Conservation (phyloP, 2,329 filamentous ascomycete genomes). For the Ophiostoma montium region DNA sequence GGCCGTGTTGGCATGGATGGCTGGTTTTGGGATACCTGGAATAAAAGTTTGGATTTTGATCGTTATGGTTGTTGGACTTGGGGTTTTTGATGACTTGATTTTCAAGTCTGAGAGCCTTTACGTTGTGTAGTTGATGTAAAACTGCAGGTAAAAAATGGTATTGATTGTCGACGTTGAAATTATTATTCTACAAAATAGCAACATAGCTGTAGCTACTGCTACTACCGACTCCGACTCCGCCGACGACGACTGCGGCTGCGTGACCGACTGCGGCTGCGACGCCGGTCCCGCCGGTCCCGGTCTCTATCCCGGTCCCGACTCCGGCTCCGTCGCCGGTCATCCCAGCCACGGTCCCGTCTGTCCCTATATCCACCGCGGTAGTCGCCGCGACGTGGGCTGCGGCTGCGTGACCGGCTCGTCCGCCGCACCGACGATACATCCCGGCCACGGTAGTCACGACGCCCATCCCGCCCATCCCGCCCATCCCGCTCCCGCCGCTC, state of each 20-base stretch:
- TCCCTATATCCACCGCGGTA: constrained; percentile 15
- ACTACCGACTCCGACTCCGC: constrained; percentile 17
- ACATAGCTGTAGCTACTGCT: neutral
- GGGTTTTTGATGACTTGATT: constrained; percentile 1
- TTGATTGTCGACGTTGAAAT: neutral
- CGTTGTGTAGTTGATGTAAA: too few species aligned
- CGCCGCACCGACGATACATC: neutral
- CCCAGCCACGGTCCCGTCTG: constrained; percentile 14
- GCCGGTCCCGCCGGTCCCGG: constrained; percentile 7
- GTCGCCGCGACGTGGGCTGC: constrained; percentile 5
- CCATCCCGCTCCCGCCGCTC: constrained; percentile 7
- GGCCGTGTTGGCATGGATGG: too few species aligned
- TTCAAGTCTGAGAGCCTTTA: too few species aligned
- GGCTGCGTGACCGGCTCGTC: constrained; percentile 5
- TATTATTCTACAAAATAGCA: too few species aligned
- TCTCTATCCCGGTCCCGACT: constrained; percentile 10
- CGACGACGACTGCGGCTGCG: constrained; percentile 15
- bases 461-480: neutral
- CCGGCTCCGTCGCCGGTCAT: constrained; percentile 9
- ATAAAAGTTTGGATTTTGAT: neutral
- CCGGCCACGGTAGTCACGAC: constrained; percentile 12
- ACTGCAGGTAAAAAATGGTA: too few species aligned
- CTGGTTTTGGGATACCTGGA: neutral
- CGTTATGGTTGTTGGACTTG: too few species aligned
- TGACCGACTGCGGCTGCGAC: constrained; percentile 16